phyloP scores from a whole-genome alignment of 768 basidiomycete genomes.

The Tephrocybe sp. region DNA sequence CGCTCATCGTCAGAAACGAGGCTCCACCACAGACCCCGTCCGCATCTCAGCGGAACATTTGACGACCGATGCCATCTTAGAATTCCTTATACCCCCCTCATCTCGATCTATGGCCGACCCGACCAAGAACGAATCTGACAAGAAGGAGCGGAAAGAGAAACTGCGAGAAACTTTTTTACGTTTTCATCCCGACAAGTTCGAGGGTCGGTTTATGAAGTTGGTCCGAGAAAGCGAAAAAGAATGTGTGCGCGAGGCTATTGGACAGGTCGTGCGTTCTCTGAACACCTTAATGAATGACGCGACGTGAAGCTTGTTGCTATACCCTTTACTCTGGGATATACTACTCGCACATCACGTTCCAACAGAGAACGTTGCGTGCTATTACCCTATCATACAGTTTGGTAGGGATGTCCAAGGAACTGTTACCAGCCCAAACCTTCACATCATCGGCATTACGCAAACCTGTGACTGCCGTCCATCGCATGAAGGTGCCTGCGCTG shows the following conservation, averaged over 20 bases:
- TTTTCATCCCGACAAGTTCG: conserved; percentile 83
- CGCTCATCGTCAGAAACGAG: conserved; percentile 25
- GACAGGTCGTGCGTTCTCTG: conserved; percentile 58
- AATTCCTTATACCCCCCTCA: conserved; percentile 48
- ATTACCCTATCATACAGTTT: neutral
- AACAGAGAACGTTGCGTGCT: neutral
- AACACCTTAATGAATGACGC: conserved; percentile 48
- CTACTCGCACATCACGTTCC: neutral
- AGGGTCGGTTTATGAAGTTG: conserved; percentile 62
- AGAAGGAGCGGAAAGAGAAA: conserved; percentile 55
- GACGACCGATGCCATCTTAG: conserved; percentile 50
- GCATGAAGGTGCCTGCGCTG: conserved; percentile 2
- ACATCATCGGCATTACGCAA: conserved; percentile 28
- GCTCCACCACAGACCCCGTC: conserved; percentile 7
- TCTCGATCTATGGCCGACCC: conserved; percentile 10
- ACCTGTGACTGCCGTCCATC: conserved; percentile 15
- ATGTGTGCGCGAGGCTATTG: conserved; percentile 56
- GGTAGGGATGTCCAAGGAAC: neutral
- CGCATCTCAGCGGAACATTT: conserved; percentile 43
- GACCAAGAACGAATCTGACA: conserved; percentile 23
- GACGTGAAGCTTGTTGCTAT: conserved; percentile 6
- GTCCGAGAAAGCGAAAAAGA: conserved; percentile 45
- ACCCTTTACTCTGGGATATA: neutral
- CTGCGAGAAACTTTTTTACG: conserved; percentile 66
- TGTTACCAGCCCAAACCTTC: neutral